Evolutionary conservation across 2,329 filamentous ascomycete species (phyloP).

Genomic region (Pseudocercospora crystallina): DNA sequence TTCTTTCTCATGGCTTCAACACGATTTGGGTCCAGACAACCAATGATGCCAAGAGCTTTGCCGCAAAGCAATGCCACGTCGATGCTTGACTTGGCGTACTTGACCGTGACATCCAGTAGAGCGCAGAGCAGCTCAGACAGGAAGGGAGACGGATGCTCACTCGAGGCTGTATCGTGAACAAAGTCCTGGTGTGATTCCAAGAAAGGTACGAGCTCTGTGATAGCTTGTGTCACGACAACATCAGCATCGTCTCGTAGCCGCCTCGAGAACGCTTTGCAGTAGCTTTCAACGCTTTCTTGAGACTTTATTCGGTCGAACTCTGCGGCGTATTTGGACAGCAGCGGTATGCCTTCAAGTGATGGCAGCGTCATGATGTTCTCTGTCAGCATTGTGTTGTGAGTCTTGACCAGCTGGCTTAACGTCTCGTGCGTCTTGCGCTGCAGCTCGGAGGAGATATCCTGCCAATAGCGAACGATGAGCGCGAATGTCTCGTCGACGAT

Average conservation of each 20-base stretch:
- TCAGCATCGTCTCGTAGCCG: conserved; percentile 81
- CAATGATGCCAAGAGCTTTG: conserved; percentile 81
- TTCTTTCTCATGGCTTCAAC: conserved; percentile 78
- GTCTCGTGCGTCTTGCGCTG: conserved; percentile 61
- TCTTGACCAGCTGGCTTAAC: conserved; percentile 64
- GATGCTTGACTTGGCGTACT: conserved; percentile 67
- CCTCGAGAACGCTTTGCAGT: conserved; percentile 68
- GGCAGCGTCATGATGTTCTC: conserved; percentile 74
- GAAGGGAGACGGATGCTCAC: conserved; percentile 78
- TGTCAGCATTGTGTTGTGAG: conserved; percentile 60
- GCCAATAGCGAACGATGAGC: conserved; percentile 81
- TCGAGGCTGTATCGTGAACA: conserved; percentile 74
- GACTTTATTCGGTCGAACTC: conserved; percentile 65
- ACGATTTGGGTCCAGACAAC: conserved; percentile 87
- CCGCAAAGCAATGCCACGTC: conserved; percentile 73
- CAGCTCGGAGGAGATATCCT: conserved; percentile 60
- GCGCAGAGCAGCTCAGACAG: conserved; percentile 71
- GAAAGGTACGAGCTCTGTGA: conserved; percentile 74
- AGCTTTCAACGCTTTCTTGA: conserved; percentile 64
- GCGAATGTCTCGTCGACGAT: conserved; percentile 89
- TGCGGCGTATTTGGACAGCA: conserved; percentile 66
- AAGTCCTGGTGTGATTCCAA: conserved; percentile 72
- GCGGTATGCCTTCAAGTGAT: conserved; percentile 68
- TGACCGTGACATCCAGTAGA: conserved; percentile 80
- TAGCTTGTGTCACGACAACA: conserved; percentile 77